Percentiles rank a stretch among this genome's conserved stretches.
phyloP scores from a whole-genome alignment of 2,329 filamentous ascomycete species.

The Zasmidium citrigriseum region DNA sequence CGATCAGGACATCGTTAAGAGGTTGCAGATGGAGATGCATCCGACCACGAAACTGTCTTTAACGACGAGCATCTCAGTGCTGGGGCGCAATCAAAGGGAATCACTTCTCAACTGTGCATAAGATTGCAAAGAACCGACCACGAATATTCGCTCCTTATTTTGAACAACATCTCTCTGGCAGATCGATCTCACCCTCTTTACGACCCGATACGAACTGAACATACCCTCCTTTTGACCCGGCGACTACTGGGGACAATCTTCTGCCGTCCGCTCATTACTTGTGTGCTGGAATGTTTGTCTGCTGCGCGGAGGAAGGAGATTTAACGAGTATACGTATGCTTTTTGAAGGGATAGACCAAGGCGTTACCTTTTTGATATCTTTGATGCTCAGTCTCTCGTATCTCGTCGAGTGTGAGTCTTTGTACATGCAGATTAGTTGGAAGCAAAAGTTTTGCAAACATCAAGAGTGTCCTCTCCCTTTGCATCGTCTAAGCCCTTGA shows the following conservation, averaged over 20 bases:
- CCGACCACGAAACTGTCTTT: conserved; percentile 1
- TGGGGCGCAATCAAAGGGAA: neutral
- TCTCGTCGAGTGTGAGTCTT: neutral
- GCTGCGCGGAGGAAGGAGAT: neutral
- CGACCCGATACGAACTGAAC: conserved; percentile 5
- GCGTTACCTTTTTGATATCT: neutral
- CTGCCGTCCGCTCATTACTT: conserved; percentile 33
- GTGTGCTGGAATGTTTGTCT: neutral
- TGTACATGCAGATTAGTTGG: neutral
- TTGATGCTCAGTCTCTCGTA: neutral
- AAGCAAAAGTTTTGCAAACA: conserved; percentile 16
- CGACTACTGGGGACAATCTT: conserved; percentile 14
- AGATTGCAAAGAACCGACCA: neutral
- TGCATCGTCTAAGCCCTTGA: too few species aligned
- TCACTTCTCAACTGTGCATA: conserved; percentile 8
- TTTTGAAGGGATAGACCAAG: neutral
- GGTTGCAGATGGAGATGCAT: conserved; percentile 30
- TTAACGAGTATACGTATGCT: neutral
- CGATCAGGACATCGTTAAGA: conserved; percentile 26
- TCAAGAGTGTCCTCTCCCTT: conserved; percentile 6
- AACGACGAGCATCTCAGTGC: conserved; percentile 11
- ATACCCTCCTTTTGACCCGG: neutral
- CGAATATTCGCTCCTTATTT: neutral
- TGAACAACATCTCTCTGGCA: conserved; percentile 25
- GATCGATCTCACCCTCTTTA: conserved; percentile 11